Evolutionary conservation across 1,139 yeast species (phyloP).

Genomic region (Candida labiduridarum): DNA sequence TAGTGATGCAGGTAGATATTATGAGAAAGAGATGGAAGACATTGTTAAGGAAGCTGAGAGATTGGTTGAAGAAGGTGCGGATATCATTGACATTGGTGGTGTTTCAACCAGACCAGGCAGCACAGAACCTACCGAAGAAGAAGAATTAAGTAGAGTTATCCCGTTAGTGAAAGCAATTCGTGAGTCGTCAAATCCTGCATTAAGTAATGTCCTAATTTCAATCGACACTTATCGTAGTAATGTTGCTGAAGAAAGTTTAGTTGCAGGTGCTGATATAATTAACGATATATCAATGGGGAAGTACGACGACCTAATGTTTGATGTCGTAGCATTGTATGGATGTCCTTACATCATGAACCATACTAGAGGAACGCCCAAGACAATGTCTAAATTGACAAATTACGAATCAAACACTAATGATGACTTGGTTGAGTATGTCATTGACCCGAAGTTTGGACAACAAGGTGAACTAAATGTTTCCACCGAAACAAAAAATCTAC

Average conservation of each 20-base stretch:
- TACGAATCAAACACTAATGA: slow-evolving; percentile 51
- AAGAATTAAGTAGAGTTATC: slow-evolving; percentile 65
- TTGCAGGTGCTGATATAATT: slow-evolving; percentile 85
- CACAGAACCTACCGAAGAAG: slow-evolving; percentile 55
- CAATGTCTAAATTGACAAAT: slow-evolving; percentile 64
- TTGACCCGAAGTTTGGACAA: slow-evolving; percentile 36
- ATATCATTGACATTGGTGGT: slow-evolving; percentile 88
- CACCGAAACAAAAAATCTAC: slow-evolving; percentile 36
- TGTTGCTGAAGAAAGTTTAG: slow-evolving; percentile 72
- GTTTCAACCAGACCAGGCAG: slow-evolving; percentile 90
- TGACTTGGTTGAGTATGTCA: slow-evolving; percentile 39
- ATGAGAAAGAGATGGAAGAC: slow-evolving; percentile 26
- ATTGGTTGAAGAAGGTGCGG: slow-evolving; percentile 59
- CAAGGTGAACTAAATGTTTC: slow-evolving; percentile 17
- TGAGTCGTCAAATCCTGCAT: slow-evolving; percentile 22
- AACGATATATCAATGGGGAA: slow-evolving; percentile 90
- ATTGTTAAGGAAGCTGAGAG: slow-evolving; percentile 40
- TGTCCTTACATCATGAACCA: slow-evolving; percentile 86
- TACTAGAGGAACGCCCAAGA: slow-evolving; percentile 78
- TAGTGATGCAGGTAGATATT: slow-evolving; percentile 78
- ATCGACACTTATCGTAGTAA: slow-evolving; percentile 80
- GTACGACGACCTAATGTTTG: slow-evolving; percentile 64
- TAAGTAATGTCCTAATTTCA: slow-evolving; percentile 59
- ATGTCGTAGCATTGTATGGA: slow-evolving; percentile 64
- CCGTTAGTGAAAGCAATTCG: slow-evolving; percentile 72